Base-by-base conservation (phyloP, 1,139 yeast species). In the Suhomyces bribrorum region DNA sequence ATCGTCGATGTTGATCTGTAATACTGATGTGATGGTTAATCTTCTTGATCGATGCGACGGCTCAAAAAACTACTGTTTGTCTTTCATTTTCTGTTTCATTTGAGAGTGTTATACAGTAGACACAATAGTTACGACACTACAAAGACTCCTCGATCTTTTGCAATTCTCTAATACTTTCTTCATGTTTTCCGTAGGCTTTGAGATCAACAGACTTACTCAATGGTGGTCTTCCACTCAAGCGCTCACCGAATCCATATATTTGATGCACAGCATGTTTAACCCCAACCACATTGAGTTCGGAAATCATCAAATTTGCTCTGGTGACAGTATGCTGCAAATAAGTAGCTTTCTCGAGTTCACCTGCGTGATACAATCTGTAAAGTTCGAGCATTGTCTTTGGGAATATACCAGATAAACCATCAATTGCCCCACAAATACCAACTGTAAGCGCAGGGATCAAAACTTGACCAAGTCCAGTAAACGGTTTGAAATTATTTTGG, bases 391-490 rank as follows among this genome's bases (percentile, higher is more conserved):
- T 60, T 5, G 59, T 46, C 39, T 66, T 69, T 24, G 75, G 75
- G 47, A 69, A 68, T 7, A 68, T 52, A 32, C 64, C 69, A 26
- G 75, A 62, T 29, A 73, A 54, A 12, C 77, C 77, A 46, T 73
- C 79, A 45, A 73, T 66, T 25, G 77, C 63, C 30, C 77, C 78
- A 40, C 56, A 56, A 38, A 62, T 55, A 14, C 76, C 76, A n/a
- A 69, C 72, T 1, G 66, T 44, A 39, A 71, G 48, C 5, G 72
- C 71, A 15, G 78, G 77, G 23, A 73, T 49, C 38, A 73, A 53
- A 18, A 71, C 57, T 52, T 73, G 77, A 16, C 79, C 79, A 26
- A 73, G 54, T 5, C 78, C 79, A n/a, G 76, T 69, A 53, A 70
- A 64, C n/a, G 65, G 54, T 34, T 59, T 46, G 57, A 73, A 73